Percentiles rank a stretch among this genome's conserved stretches.
These are phyloP conservation scores for Colletotrichum cuscutae DNA, from an alignment of 2,329 filamentous ascomycete species.

Conservation along the genomic window DNA sequence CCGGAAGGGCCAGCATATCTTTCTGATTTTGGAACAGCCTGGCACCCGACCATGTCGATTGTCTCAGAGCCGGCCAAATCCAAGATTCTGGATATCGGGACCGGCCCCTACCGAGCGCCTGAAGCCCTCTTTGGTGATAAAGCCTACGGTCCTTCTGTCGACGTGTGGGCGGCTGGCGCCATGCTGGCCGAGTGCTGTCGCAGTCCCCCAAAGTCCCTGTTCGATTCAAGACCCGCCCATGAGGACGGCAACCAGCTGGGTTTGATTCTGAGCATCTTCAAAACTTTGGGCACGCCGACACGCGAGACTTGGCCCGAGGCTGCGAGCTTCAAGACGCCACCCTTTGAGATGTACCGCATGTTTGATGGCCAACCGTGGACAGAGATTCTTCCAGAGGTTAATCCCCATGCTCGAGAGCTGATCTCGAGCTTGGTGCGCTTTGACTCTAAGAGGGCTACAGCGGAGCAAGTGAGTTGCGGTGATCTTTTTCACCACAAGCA, in stretches of 20 bases:
- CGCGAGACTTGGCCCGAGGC: conserved; percentile 87
- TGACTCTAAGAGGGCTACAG: conserved; percentile 75
- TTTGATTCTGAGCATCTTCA: conserved; percentile 91
- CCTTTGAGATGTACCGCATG: conserved; percentile 89
- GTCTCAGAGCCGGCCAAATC: conserved; percentile 69
- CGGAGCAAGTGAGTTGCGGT: conserved; percentile 53
- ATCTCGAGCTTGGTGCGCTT: conserved; percentile 77
- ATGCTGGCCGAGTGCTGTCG: conserved; percentile 81
- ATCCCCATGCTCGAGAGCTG: conserved; percentile 70
- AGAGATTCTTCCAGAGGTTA: conserved; percentile 71
- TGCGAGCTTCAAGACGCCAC: conserved; percentile 71
- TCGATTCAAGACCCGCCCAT: conserved; percentile 77
- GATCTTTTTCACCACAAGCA: background rate
- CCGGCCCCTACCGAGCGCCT: conserved; percentile 88
- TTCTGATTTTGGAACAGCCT: conserved; percentile 93
- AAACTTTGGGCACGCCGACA: conserved; percentile 88
- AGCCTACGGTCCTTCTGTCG: conserved; percentile 76
- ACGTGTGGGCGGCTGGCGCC: conserved; percentile 90
- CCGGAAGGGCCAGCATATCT: conserved; percentile 78
- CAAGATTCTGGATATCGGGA: conserved; percentile 95
- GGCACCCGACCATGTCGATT: conserved; percentile 71
- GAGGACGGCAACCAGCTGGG: conserved; percentile 93
- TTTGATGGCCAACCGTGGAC: conserved; percentile 78
- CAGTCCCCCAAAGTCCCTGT: conserved; percentile 70
- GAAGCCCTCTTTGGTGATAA: conserved; percentile 89